Evolutionary conservation across 140 eudicot species (phyloP).

Genomic region (Oenanthe javanica): DNA sequence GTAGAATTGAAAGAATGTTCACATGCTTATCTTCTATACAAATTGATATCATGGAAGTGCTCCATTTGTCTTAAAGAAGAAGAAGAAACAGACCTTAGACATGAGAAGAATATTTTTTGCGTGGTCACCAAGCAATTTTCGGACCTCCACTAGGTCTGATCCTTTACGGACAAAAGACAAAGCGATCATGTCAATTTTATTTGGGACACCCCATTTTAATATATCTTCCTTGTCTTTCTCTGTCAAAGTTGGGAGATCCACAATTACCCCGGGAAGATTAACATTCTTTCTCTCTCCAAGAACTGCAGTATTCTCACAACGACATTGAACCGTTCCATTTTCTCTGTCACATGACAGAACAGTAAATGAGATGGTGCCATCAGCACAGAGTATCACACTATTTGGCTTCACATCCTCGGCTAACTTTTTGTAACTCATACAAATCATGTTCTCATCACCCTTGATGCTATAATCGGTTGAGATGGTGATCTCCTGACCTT

Average conservation of each 20-base stretch:
- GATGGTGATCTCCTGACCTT: constrained; percentile 58
- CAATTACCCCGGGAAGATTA: constrained; percentile 17
- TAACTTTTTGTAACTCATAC: constrained; percentile 19
- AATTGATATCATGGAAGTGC: neutral
- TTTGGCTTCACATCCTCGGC: constrained; percentile 15
- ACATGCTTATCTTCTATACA: neutral
- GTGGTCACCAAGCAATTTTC: constrained; percentile 15
- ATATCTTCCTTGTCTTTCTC: constrained; percentile 20
- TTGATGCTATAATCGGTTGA: constrained; percentile 18
- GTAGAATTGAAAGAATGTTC: neutral
- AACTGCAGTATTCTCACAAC: constrained; percentile 20
- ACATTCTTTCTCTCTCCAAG: constrained; percentile 19
- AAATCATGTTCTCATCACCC: constrained; percentile 18
- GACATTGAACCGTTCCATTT: constrained; percentile 10
- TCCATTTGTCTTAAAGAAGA: neutral
- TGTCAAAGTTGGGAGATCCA: constrained; percentile 19
- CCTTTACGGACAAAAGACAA: constrained; percentile 17
- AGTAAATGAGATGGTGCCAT: constrained; percentile 15
- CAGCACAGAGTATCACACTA: constrained; percentile 11
- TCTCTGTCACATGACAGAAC: constrained; percentile 12
- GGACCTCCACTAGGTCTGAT: constrained; percentile 16
- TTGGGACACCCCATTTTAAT: constrained; percentile 15
- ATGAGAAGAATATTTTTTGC: constrained; percentile 16
- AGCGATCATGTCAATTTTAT: constrained; percentile 14
- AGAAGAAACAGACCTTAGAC: constrained; percentile 11